A percentile compares a stretch with the other conserved stretches of the same genome.
These are phyloP conservation scores for Pythium coloratum DNA, from an alignment of 352 stramenopile species.

Conservation along the genomic window DNA sequence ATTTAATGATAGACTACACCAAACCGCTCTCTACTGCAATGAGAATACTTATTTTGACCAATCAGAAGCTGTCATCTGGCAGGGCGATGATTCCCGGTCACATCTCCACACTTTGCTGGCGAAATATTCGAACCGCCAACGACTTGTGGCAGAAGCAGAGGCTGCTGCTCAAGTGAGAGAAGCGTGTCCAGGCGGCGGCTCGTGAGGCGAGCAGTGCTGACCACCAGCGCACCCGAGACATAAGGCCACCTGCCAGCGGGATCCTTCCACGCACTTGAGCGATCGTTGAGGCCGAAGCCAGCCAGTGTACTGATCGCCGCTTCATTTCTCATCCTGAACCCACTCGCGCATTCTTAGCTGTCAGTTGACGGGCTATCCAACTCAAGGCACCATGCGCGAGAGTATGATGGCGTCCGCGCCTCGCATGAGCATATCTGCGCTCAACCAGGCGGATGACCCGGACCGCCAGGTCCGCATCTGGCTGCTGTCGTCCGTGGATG, in stretches of 20 bases:
- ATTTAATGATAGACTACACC: neutral
- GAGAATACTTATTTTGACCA: neutral
- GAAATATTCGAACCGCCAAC: neutral
- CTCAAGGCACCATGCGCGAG: constrained; percentile 34
- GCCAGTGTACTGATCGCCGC: neutral
- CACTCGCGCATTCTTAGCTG: neutral
- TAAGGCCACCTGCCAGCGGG: neutral
- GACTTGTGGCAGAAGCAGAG: neutral
- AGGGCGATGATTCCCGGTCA: neutral
- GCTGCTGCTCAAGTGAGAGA: neutral
- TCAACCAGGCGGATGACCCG: constrained; percentile 46
- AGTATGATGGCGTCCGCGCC: constrained; percentile 22
- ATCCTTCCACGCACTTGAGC: neutral
- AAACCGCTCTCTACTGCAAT: neutral
- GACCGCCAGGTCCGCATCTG: constrained; percentile 63
- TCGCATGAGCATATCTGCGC: constrained; percentile 54
- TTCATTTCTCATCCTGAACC: neutral
- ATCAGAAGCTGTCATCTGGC: neutral
- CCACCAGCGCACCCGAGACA: neutral
- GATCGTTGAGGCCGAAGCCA: neutral
- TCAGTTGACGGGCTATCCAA: neutral
- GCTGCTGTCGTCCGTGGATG: constrained; percentile 56
- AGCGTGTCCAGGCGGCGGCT: neutral
- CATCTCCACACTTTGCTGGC: constrained; percentile 1
- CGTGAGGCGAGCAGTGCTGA: neutral